phyloP scores from a whole-genome alignment of 148 eudicot genomes.

The Rhododendron molle region DNA sequence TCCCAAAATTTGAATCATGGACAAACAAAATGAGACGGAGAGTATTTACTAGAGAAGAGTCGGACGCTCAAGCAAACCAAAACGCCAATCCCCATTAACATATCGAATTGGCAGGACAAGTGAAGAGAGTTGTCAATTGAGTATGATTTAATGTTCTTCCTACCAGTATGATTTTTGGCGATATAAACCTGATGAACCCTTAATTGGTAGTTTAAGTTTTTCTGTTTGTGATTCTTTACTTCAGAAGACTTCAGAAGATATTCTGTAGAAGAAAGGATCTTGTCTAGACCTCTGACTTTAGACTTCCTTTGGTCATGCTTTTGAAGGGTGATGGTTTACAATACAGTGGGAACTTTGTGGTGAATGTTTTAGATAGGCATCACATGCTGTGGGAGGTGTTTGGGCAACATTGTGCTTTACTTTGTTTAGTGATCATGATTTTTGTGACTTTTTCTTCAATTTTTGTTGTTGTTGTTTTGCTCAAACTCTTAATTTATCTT shows the following conservation, averaged over 20 bases:
- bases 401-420: background rate
- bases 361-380: background rate
- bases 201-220: background rate
- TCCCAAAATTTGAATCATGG: background rate
- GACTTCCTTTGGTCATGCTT: background rate
- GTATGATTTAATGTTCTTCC: background rate
- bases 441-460: background rate
- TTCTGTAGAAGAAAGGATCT: background rate
- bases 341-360: background rate
- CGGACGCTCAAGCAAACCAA: background rate
- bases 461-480: background rate
- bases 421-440: background rate
- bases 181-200: background rate
- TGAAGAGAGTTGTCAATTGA: background rate
- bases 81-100: background rate
- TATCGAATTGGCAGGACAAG: background rate
- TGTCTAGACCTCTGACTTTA: background rate
- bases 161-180: background rate
- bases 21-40: background rate
- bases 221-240: background rate
- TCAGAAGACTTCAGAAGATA: conserved; percentile 2
- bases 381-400: background rate
- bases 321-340: background rate
- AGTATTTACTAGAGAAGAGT: background rate
- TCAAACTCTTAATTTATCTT: background rate